phyloP scores from a whole-genome alignment of 805 yeast genomes.

The Nakazawaea ishiwadae region DNA sequence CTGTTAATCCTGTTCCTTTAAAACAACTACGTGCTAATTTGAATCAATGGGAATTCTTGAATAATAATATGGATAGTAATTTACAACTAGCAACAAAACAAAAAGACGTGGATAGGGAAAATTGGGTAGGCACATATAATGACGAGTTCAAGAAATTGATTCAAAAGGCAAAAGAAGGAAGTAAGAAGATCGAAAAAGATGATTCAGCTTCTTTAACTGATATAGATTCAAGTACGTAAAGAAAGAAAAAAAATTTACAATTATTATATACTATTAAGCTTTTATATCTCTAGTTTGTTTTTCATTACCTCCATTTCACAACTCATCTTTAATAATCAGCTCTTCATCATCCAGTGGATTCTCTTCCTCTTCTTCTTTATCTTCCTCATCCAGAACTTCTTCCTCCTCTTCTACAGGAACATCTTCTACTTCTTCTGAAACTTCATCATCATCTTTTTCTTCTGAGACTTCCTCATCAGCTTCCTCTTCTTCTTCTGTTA shows the following conservation, averaged over 20 bases:
- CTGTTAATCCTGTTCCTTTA: conserved; percentile 57
- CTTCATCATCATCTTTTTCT: no score
- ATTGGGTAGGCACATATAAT: conserved; percentile 37
- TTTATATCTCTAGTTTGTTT: no score
- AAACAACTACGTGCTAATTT: conserved; percentile 51
- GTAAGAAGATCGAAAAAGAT: not conserved
- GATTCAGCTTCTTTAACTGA: no score
- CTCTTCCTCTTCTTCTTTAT: no score
- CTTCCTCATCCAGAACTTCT: no score
- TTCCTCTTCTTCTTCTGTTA: not conserved
- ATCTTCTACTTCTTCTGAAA: no score
- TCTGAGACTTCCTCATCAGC: not conserved
- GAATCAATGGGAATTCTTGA: conserved; percentile 58
- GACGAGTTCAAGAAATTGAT: conserved; percentile 35
- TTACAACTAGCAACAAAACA: conserved; percentile 19
- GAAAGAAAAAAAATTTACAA: no score
- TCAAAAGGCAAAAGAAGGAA: not conserved
- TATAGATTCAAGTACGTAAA: no score
- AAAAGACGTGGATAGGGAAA: conserved; percentile 42
- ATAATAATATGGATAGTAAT: conserved; percentile 19
- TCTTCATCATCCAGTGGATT: no score
- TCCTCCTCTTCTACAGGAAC: no score
- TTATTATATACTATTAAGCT: no score
- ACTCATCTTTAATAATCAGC: not conserved
- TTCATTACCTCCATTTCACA: no score